A percentile compares a stretch with the other conserved stretches of the same genome.
Evolutionary conservation across 495 filamentous ascomycete genomes (phyloP).

Genomic region (Penicillium subrubescens): DNA sequence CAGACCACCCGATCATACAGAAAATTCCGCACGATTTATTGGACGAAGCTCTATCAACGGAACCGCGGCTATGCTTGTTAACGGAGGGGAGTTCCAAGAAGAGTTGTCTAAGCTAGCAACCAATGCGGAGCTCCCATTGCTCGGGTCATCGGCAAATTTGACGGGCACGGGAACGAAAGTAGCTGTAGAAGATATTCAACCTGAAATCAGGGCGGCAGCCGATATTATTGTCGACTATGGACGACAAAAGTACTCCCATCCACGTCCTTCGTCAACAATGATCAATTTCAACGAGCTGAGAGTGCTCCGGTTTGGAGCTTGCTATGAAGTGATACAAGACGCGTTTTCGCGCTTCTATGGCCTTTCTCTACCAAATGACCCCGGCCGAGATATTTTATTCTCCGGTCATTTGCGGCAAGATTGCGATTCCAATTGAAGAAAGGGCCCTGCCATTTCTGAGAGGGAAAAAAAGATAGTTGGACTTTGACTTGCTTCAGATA

Average conservation of each 20-base stretch:
- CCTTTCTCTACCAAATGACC: conserved; percentile 28
- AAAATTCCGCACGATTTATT: conserved; percentile 7
- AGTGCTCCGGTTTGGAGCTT: conserved; percentile 35
- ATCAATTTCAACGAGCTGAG: conserved; percentile 31
- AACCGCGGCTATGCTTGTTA: conserved; percentile 32
- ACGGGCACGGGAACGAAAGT: conserved; percentile 30
- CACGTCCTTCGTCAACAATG: conserved; percentile 35
- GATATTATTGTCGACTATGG: conserved; percentile 38
- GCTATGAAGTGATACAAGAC: conserved; percentile 35
- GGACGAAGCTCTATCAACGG: conserved; percentile 18
- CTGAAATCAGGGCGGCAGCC: conserved; percentile 25
- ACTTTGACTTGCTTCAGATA: too few relatives aligned
- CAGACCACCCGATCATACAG: conserved; percentile 21
- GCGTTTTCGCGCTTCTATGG: conserved; percentile 26
- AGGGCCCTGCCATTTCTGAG: too few relatives aligned
- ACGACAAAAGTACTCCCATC: conserved; percentile 24
- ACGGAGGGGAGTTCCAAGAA: conserved; percentile 28
- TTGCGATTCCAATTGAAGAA: not conserved
- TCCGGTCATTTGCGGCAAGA: conserved; percentile 9
- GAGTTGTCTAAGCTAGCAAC: conserved; percentile 25
- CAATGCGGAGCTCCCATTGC: conserved; percentile 15
- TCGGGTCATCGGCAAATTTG: conserved; percentile 35
- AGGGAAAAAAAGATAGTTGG: too few relatives aligned
- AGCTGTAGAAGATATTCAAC: conserved; percentile 33
- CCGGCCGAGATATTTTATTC: conserved; percentile 16